Conservation (phyloP, 2,329 filamentous ascomycete genomes). For the Sclerotinia subarctica region DNA sequence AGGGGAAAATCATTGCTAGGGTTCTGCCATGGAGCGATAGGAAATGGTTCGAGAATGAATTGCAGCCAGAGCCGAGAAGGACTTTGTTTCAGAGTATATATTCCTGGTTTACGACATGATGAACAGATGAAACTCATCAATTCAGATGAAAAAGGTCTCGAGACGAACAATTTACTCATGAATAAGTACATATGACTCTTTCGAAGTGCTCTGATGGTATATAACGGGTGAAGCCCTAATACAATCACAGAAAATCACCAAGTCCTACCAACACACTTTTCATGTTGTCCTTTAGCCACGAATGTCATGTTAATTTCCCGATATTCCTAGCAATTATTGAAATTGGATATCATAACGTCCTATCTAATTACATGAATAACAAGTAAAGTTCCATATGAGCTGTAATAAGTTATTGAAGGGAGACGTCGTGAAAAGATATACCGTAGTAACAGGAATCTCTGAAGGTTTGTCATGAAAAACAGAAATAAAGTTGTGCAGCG, state of each 20-base stretch:
- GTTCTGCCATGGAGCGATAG: slow-evolving; percentile 51
- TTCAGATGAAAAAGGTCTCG: too few species aligned
- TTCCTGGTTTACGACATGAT: too few species aligned
- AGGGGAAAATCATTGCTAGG: slow-evolving; percentile 73
- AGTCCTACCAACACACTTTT: too few species aligned
- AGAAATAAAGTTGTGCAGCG: slow-evolving; percentile 26
- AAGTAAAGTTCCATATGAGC: slow-evolving; percentile 31
- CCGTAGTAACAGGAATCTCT: slow-evolving; percentile 24
- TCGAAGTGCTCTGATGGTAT: neutral
- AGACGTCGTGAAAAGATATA: slow-evolving; percentile 32
- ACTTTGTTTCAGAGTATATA: too few species aligned
- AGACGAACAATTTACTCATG: too few species aligned
- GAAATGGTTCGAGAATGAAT: slow-evolving; percentile 48
- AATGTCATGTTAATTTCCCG: neutral
- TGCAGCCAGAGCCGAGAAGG: slow-evolving; percentile 36
- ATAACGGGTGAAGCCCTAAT: neutral
- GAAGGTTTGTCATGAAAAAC: slow-evolving; percentile 25
- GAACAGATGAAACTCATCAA: too few species aligned
- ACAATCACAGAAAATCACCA: neutral
- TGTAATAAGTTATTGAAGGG: slow-evolving; percentile 33
- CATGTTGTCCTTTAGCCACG: neutral
- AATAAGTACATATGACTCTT: too few species aligned
- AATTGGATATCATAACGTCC: slow-evolving; percentile 38
- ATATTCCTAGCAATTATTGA: slow-evolving; percentile 14
- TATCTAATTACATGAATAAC: slow-evolving; percentile 41